A percentile compares a stretch with the other conserved stretches of the same genome.
These are phyloP conservation scores for Westerdykella aurantiaca DNA, from an alignment of 2,329 filamentous ascomycete genomes.

Conservation along the genomic window DNA sequence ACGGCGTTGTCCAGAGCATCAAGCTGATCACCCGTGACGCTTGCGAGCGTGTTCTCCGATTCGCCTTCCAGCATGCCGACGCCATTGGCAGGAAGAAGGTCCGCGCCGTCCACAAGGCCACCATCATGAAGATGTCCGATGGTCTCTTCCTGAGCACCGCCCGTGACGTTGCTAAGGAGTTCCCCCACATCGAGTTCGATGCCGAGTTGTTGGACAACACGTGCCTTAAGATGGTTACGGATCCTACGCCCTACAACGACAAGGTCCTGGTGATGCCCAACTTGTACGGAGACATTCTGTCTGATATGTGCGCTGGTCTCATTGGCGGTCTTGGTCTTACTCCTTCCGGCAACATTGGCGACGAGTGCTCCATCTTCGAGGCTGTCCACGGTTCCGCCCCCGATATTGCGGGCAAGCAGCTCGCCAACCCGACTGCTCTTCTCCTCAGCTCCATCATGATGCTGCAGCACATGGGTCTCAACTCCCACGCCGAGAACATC, in stretches of 20 bases:
- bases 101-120: constrained; percentile 97
- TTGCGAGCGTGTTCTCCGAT: constrained; percentile 90
- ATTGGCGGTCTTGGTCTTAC: constrained; percentile 97
- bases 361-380: constrained; percentile 99
- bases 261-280: constrained; percentile 98
- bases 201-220: constrained; percentile 98
- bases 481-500: constrained; percentile 76
- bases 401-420: constrained; percentile 90
- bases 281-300: constrained; percentile 98
- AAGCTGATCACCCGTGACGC: constrained; percentile 98
- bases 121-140: constrained; percentile 99
- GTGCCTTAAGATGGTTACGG: constrained; percentile 97
- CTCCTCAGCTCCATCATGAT: constrained; percentile 98
- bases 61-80: constrained; percentile 96
- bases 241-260: constrained; percentile 95
- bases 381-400: constrained; percentile 96
- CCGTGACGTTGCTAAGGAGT: constrained; percentile 84
- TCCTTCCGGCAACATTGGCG: constrained; percentile 96
- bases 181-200: constrained; percentile 92
- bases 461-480: constrained; percentile 95
- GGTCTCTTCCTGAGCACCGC: constrained; percentile 93
- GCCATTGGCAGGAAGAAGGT: constrained; percentile 94
- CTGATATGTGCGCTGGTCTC: constrained; percentile 97
- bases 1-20: constrained; percentile 97
- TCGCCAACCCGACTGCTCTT: constrained; percentile 95